Evolutionary conservation across 1,284 basidiomycete genomes (phyloP), one percentile per base, ranked within the genome.

Genomic region (Papiliotrema terrestris): DNA sequence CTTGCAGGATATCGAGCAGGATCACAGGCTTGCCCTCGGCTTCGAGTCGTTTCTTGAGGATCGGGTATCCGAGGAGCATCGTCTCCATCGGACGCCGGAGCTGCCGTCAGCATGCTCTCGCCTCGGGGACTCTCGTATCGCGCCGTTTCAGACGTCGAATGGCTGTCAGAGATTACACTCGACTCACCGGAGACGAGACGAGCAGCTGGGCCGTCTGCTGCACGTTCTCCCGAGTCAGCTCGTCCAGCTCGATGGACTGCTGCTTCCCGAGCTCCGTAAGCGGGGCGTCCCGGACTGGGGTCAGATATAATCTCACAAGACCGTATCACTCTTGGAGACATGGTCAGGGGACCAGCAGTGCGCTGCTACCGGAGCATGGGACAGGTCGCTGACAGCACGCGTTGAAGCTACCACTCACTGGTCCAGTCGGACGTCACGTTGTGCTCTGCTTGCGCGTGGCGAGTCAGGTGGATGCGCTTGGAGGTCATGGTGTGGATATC

Each of bases 361-460:
- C 19, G 8, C n/a, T n/a, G 42, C 25, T 14, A 42, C 29, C 36
- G n/a, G 8, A 37, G 17, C 17, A 49, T 36, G 47, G 26, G 22
- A 23, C 37, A 15, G 11, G 15, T 4, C 36, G 45, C 39, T 49
- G 36, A 53, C 36, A n/a, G 1, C 55, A 68, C n/a, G n/a, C n/a
- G n/a, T n/a, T n/a, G n/a, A n/a, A n/a, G n/a, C n/a, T 8, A 48
- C 13, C 41, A 20, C 29, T 46, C 49, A 74, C 73, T 77, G 25
- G 62, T 60, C 54, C 67, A 78, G 55, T 78, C 73, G n/a, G 65
- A 62, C 2, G 62, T 66, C 37, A 75, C 72, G 48, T 76, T 76
- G 69, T 76, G 72, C 57, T 74, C 68, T 0, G 72, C 75, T 53
- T 77, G 72, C 15, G 72, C 76, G 58, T 77, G 75, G n/a, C 75